phyloP scores from a whole-genome alignment of 176 grass and related monocot species.

The Avena eriantha region DNA sequence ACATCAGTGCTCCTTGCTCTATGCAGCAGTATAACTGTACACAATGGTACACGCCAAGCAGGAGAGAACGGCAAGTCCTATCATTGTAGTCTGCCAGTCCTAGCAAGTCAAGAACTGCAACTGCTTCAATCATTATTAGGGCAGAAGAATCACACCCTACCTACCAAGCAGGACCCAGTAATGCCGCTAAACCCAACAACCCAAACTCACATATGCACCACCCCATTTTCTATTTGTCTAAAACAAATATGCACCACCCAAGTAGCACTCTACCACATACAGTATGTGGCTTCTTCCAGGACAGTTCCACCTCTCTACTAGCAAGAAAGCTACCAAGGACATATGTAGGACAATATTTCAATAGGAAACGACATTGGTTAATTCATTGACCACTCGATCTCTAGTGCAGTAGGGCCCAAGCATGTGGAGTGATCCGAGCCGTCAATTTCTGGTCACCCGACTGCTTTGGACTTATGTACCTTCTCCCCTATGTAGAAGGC shows the following conservation, averaged over 20 bases:
- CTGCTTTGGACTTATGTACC: background rate
- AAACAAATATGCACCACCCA: background rate
- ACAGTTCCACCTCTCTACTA: slow-evolving; percentile 28
- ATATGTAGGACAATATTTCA: slow-evolving; percentile 17
- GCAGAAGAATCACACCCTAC: slow-evolving; percentile 49
- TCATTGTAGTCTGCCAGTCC: slow-evolving; percentile 13
- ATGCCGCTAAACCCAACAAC: slow-evolving; percentile 41
- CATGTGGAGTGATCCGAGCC: slow-evolving; percentile 13
- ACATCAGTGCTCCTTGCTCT: background rate
- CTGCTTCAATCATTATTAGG: slow-evolving; percentile 35
- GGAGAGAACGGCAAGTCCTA: background rate
- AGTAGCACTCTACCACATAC: slow-evolving; percentile 1
- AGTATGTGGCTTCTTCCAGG: slow-evolving; percentile 23
- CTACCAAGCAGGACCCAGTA: slow-evolving; percentile 39
- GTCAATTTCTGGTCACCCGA: slow-evolving; percentile 16
- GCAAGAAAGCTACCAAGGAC: slow-evolving; percentile 12
- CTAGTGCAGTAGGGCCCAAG: slow-evolving; percentile 11
- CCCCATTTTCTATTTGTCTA: background rate
- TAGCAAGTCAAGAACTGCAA: slow-evolving; percentile 38
- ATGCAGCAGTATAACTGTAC: slow-evolving; percentile 36
- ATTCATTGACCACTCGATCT: slow-evolving; percentile 5
- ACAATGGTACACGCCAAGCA: background rate
- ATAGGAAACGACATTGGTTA: background rate
- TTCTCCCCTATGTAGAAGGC: background rate
- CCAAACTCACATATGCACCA: slow-evolving; percentile 36